Conservation (phyloP, 106 monocot species). For the Phalaenopsis aphrodite region DNA sequence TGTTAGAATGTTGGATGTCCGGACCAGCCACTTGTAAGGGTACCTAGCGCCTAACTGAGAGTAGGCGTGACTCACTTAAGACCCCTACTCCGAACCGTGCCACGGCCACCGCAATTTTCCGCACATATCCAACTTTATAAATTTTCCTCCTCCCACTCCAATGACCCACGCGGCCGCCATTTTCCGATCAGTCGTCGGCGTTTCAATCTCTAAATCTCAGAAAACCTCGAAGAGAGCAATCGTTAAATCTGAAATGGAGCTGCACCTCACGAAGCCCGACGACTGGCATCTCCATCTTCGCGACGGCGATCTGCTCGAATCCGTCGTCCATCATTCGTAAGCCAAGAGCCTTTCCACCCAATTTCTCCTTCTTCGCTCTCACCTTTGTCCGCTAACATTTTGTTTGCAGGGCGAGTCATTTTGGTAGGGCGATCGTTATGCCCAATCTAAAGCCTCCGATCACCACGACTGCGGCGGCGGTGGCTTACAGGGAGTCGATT, state of each 20-base stretch:
- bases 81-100: no score
- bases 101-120: no score
- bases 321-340: constrained; percentile 65
- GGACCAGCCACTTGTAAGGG: no score
- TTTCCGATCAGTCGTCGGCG: background rate
- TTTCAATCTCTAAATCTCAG: background rate
- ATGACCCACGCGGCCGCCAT: background rate
- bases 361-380: background rate
- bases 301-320: constrained; percentile 72
- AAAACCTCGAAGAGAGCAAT: background rate
- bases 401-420: constrained; percentile 44
- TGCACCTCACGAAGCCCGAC: constrained; percentile 61
- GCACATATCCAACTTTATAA: no score
- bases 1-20: no score
- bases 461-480: constrained; percentile 61
- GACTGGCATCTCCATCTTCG: constrained; percentile 98
- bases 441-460: constrained; percentile 89
- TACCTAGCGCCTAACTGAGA: no score
- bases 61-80: no score
- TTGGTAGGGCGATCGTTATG: constrained; percentile 88
- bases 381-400: background rate
- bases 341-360: background rate
- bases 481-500: constrained; percentile 64
- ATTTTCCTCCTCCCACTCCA: background rate
- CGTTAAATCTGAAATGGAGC: constrained; percentile 17